These are phyloP conservation scores for Penicillium flavigenum DNA, from an alignment of 495 filamentous ascomycete genomes.

Conservation along the genomic window DNA sequence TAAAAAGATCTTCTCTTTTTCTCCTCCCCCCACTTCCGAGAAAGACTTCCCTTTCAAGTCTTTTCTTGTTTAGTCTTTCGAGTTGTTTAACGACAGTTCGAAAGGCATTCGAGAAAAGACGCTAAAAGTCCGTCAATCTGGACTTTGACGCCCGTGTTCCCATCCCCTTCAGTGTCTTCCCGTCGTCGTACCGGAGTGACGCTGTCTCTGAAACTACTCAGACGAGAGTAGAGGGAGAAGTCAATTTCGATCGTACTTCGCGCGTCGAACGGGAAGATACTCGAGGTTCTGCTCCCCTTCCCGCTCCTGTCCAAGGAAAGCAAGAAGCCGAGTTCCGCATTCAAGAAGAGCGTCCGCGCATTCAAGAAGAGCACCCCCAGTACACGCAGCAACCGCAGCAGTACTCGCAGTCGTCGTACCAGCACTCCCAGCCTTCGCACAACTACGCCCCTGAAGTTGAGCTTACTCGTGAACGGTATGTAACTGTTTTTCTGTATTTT, in stretches of 20 bases:
- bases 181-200: conserved; percentile 94
- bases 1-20: conserved; percentile 22
- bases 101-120: conserved; percentile 92
- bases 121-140: conserved; percentile 90
- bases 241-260: conserved; percentile 72
- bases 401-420: conserved; percentile 8
- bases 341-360: conserved; percentile 60
- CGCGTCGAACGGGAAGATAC: conserved; percentile 94
- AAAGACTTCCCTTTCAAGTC: conserved; percentile 51
- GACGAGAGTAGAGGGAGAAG: conserved; percentile 84
- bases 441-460: conserved; percentile 50
- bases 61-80: conserved; percentile 97
- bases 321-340: conserved; percentile 77
- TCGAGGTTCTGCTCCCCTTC: conserved; percentile 65
- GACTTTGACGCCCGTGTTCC: conserved; percentile 99
- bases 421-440: conserved; percentile 14
- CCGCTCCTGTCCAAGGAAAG: conserved; percentile 64
- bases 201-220: conserved; percentile 76
- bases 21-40: conserved; percentile 27
- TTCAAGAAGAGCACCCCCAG: conserved; percentile 56
- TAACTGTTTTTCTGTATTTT: conserved; percentile 16
- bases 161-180: conserved; percentile 99
- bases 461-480: conserved; percentile 56
- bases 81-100: conserved; percentile 69
- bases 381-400: conserved; percentile 8